phyloP scores from a whole-genome alignment of 495 filamentous ascomycete genomes.

The Poronia punctata region DNA sequence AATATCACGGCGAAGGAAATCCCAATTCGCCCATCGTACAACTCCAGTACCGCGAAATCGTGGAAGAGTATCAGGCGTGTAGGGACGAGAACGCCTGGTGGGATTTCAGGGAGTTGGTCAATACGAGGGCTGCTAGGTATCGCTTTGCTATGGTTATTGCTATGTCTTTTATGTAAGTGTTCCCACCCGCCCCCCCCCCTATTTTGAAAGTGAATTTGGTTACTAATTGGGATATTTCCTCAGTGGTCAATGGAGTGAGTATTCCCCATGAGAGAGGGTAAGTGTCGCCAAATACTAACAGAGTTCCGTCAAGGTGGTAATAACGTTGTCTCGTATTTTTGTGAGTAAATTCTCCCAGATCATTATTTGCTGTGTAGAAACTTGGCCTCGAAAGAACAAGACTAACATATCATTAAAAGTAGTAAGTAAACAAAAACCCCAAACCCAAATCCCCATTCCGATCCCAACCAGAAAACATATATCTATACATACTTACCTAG shows the following conservation, averaged over 20 bases:
- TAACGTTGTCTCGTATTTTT: slow-evolving; percentile 42
- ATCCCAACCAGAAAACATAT: too few relatives aligned
- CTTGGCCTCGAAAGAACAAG: not conserved
- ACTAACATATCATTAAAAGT: not conserved
- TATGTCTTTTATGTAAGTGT: slow-evolving; percentile 46
- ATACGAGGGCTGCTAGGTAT: slow-evolving; percentile 42
- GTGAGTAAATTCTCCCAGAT: slow-evolving; percentile 7
- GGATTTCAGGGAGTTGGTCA: slow-evolving; percentile 59
- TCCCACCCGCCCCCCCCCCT: slow-evolving; percentile 1
- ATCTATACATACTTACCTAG: too few relatives aligned
- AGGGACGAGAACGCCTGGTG: slow-evolving; percentile 60
- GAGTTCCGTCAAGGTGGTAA: slow-evolving; percentile 24
- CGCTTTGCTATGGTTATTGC: slow-evolving; percentile 50
- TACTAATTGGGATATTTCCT: not conserved
- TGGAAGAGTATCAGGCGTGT: slow-evolving; percentile 45
- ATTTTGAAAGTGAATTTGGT: not conserved
- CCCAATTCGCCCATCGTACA: slow-evolving; percentile 46
- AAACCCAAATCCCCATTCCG: not conserved
- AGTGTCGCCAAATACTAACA: not conserved
- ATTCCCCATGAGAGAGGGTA: not conserved
- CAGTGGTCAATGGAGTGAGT: slow-evolving; percentile 19
- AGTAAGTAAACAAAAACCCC: not conserved
- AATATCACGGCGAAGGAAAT: slow-evolving; percentile 51
- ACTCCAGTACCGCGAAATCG: slow-evolving; percentile 54
- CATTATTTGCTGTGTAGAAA: too few relatives aligned